A percentile compares a stretch with the other conserved stretches of the same genome.
Conservation (phyloP, 345 rosid species). For the Cochlearia excelsa region DNA sequence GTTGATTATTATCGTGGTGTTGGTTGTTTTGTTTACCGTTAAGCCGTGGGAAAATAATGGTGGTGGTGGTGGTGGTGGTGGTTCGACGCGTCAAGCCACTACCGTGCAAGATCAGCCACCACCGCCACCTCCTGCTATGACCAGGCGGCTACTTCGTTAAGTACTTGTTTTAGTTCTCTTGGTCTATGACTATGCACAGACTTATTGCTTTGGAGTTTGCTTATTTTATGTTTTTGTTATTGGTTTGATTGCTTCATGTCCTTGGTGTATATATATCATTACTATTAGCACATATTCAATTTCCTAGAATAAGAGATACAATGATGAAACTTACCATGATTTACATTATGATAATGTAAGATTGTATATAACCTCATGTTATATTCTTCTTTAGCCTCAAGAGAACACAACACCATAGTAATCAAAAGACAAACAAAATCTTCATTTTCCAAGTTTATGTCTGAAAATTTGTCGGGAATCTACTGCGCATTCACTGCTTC, state of each 20-base stretch:
- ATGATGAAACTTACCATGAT: too few species aligned
- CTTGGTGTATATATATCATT: too few species aligned
- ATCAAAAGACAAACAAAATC: conserved; percentile 12
- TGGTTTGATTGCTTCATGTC: too few species aligned
- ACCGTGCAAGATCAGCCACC: conserved; percentile 30
- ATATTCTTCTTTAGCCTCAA: conserved; percentile 21
- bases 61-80: conserved; percentile 15
- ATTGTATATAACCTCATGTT: neutral
- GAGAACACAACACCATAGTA: conserved; percentile 2
- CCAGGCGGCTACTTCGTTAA: conserved; percentile 33
- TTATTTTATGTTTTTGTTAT: neutral
- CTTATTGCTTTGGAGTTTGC: conserved; percentile 13
- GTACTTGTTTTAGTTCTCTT: neutral
- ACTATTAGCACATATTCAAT: too few species aligned
- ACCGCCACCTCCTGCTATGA: conserved; percentile 23
- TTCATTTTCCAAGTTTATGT: conserved; percentile 7
- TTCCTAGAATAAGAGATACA: too few species aligned
- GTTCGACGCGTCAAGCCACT: conserved; percentile 20
- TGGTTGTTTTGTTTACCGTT: conserved; percentile 60
- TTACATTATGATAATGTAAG: neutral
- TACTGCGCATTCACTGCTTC: conserved; percentile 23
- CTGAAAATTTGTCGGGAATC: neutral
- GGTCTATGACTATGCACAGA: conserved; percentile 4
- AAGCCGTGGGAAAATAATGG: conserved; percentile 62
- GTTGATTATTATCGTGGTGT: conserved; percentile 56